A percentile compares a stretch with the other conserved stretches of the same genome.
Conservation (phyloP, 331 rosid genomes). For the Telfairia occidentalis region DNA sequence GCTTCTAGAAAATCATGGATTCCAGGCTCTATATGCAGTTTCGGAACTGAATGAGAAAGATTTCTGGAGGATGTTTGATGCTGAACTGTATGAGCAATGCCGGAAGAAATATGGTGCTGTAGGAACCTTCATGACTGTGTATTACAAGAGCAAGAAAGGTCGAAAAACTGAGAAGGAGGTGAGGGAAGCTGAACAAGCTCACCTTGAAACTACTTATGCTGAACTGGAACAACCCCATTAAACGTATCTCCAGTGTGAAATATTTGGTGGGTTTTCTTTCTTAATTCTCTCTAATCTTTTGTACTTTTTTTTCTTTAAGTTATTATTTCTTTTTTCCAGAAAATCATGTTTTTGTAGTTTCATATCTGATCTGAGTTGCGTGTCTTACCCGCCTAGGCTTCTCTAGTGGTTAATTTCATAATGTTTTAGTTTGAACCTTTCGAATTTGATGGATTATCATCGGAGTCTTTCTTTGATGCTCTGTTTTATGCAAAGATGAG, state of each 20-base stretch:
- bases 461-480: not conserved
- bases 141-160: conserved; percentile 91
- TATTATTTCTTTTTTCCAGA: not conserved
- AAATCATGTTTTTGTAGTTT: not conserved
- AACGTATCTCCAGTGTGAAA: conserved; percentile 24
- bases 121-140: conserved; percentile 88
- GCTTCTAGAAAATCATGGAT: conserved; percentile 84
- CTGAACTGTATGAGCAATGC: conserved; percentile 55
- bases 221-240: conserved; percentile 52
- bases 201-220: conserved; percentile 65
- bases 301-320: not conserved
- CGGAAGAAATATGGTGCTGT: conserved; percentile 78
- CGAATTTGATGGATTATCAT: not conserved
- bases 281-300: not conserved
- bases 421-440: not conserved
- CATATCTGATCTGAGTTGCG: conserved; percentile 1
- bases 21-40: conserved; percentile 86
- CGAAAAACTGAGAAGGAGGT: conserved; percentile 96
- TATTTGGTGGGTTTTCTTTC: not conserved
- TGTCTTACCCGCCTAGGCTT: not conserved
- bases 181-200: conserved; percentile 85
- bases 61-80: conserved; percentile 97
- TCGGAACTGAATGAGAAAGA: conserved; percentile 77
- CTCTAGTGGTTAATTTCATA: not conserved
- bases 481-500: not conserved